These are phyloP conservation scores for Acanthochlamys bracteata DNA, from an alignment of 106 monocot genomes.

Conservation along the genomic window DNA sequence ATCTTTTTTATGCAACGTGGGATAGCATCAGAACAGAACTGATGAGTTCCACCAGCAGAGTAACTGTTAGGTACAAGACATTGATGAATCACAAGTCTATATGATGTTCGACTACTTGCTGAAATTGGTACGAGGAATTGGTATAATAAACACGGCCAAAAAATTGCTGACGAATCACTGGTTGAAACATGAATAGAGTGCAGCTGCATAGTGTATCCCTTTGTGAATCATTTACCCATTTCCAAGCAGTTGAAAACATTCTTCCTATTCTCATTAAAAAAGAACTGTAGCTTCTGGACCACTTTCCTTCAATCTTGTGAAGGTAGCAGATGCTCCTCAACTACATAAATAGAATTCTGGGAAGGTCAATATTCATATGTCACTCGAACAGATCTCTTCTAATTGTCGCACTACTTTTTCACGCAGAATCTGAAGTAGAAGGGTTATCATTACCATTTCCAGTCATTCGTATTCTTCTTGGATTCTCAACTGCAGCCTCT, in stretches of 20 bases:
- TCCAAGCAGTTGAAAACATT: neutral
- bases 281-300: neutral
- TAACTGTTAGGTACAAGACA: too few species aligned
- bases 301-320: slow-evolving; percentile 7
- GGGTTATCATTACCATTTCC: slow-evolving; percentile 28
- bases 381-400: neutral
- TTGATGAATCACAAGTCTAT: too few species aligned
- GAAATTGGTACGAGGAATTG: too few species aligned
- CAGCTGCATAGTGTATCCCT: neutral
- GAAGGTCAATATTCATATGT: neutral
- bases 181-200: neutral
- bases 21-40: too few species aligned
- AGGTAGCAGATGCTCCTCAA: slow-evolving; percentile 15
- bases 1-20: too few species aligned
- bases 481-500: slow-evolving; percentile 11
- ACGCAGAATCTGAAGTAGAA: slow-evolving; percentile 10
- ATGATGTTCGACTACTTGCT: too few species aligned
- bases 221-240: neutral
- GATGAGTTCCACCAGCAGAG: too few species aligned
- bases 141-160: too few species aligned
- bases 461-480: neutral
- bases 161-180: neutral
- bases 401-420: neutral
- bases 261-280: neutral
- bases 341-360: slow-evolving; percentile 18